These are phyloP conservation scores for Solanum paucissectum DNA, from an alignment of 257 asterid genomes.

Conservation along the genomic window DNA sequence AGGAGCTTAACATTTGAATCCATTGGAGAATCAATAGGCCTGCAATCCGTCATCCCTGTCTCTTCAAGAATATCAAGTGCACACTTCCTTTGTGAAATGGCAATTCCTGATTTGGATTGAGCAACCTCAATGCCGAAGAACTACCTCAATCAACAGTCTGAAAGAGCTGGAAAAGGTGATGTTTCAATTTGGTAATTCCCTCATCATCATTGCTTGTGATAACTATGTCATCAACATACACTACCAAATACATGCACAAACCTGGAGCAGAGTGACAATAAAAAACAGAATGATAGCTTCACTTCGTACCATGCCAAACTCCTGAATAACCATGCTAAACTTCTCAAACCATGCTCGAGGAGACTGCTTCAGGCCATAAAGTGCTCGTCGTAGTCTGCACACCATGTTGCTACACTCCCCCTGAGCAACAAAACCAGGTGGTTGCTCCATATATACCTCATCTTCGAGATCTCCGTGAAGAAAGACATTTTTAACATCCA, in stretches of 20 bases:
- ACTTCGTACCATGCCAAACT: not conserved
- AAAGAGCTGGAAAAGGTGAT: not conserved
- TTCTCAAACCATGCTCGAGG: not conserved
- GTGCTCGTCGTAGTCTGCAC: not conserved
- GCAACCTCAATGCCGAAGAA: not conserved
- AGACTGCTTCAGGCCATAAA: not conserved
- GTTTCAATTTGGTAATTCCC: not conserved
- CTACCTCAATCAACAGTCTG: not conserved
- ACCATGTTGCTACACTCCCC: not conserved
- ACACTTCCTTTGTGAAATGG: not conserved
- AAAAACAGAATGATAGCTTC: not conserved
- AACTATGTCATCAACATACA: not conserved
- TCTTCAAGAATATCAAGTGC: not conserved
- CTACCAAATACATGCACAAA: not conserved
- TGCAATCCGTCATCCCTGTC: not conserved
- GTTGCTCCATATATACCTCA: not conserved
- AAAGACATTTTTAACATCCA: too few relatives aligned
- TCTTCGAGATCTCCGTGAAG: not conserved
- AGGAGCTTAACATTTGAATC: not conserved
- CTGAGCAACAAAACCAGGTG: not conserved
- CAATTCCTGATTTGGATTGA: not conserved
- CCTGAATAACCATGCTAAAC: not conserved
- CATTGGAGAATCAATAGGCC: not conserved
- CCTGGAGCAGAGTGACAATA: not conserved
- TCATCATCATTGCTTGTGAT: not conserved